Conservation (phyloP, 768 basidiomycete species). For the Rhizopogon vulgaris region DNA sequence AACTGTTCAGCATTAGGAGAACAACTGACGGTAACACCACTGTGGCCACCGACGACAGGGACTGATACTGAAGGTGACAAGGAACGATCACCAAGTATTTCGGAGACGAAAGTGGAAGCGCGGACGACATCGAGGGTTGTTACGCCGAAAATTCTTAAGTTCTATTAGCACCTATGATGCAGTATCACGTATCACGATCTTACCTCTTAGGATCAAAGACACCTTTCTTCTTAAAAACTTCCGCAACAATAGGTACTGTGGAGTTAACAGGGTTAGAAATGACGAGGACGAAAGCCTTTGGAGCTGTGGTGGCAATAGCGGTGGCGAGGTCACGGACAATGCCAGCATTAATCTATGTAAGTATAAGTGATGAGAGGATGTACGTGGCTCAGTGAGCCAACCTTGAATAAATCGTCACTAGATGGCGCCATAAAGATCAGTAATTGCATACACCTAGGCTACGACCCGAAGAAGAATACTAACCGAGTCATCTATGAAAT, state of each 20-base stretch:
- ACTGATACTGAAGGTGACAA: conserved; percentile 60
- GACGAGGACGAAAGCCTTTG: conserved; percentile 90
- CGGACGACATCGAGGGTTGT: conserved; percentile 98
- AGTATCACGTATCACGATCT: conserved; percentile 6
- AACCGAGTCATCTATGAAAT: conserved; percentile 44
- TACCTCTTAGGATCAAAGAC: conserved; percentile 91
- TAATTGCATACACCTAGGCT: conserved; percentile 5
- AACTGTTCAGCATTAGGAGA: background rate
- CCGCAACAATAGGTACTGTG: conserved; percentile 93
- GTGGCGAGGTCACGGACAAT: conserved; percentile 92
- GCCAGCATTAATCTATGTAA: conserved; percentile 85
- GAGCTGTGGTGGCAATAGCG: conserved; percentile 75
- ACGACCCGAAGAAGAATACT: conserved; percentile 8
- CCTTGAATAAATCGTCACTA: conserved; percentile 96
- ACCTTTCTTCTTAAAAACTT: conserved; percentile 89
- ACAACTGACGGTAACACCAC: conserved; percentile 72
- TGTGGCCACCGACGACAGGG: conserved; percentile 94
- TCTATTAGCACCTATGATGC: conserved; percentile 1
- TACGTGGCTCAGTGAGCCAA: conserved; percentile 21
- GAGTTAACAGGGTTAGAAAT: conserved; percentile 99
- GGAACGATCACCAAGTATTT: conserved; percentile 61
- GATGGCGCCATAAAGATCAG: background rate
- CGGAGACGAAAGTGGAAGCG: conserved; percentile 92
- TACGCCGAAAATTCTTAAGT: conserved; percentile 84
- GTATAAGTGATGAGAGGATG: conserved; percentile 3